Evolutionary conservation across 805 yeast genomes (phyloP).

Genomic region (Hanseniaspora lindneri): DNA sequence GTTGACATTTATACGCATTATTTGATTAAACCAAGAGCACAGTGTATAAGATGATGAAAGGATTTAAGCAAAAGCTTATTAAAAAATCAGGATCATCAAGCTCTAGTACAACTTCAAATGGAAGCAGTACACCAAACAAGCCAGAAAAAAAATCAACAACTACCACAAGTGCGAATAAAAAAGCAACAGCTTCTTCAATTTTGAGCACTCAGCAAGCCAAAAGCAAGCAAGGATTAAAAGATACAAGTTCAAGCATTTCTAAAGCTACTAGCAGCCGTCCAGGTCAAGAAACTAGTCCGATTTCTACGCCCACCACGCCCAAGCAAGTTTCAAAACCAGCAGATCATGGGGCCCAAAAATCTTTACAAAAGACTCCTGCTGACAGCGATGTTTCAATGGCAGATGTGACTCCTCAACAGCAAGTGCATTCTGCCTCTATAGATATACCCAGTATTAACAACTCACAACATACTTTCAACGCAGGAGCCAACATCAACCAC

Average conservation of each 20-base stretch:
- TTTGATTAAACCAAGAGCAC: background rate
- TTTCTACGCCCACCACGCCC: background rate
- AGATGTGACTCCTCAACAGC: slow-evolving; percentile 16
- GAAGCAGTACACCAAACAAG: background rate
- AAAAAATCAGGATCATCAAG: slow-evolving; percentile 25
- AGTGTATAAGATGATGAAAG: slow-evolving; percentile 51
- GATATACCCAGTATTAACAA: slow-evolving; percentile 28
- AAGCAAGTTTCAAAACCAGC: background rate
- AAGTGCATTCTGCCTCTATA: slow-evolving; percentile 23
- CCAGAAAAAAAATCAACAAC: background rate
- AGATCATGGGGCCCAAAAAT: background rate
- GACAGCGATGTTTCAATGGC: slow-evolving; percentile 17
- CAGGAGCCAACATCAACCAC: background rate
- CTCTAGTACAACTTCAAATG: slow-evolving; percentile 2
- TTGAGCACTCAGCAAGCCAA: too few species aligned
- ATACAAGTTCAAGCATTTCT: too few species aligned
- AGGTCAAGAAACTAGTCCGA: too few species aligned
- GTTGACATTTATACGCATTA: too few species aligned
- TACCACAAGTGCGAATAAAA: too few species aligned
- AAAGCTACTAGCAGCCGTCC: too few species aligned
- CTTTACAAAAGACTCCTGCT: slow-evolving; percentile 13
- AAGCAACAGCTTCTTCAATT: background rate
- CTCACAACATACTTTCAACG: slow-evolving; percentile 28
- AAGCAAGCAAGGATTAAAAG: too few species aligned
- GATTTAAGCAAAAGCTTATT: slow-evolving; percentile 47